Percentiles rank a stretch among this genome's conserved stretches.
Conservation (phyloP, 305 asterid species). For the Ilex paraguariensis region DNA sequence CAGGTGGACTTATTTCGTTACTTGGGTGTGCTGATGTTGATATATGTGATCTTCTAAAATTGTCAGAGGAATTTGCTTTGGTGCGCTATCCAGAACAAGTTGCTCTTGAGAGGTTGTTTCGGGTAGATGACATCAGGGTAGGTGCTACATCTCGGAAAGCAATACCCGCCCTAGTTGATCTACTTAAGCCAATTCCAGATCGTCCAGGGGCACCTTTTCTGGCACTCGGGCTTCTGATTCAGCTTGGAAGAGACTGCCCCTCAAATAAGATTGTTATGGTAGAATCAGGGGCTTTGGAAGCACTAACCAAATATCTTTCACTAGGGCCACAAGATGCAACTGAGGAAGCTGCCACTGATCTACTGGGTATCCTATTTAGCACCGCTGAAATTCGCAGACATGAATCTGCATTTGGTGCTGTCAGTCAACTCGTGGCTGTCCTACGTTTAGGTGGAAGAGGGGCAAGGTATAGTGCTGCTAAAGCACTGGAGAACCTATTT, state of each 20-base stretch:
- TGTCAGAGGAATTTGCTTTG: constrained; percentile 80
- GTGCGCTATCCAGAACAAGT: constrained; percentile 92
- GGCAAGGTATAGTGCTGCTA: constrained; percentile 97
- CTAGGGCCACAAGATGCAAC: constrained; percentile 95
- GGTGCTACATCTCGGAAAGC: constrained; percentile 99
- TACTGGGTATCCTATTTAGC: constrained; percentile 87
- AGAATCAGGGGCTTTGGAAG: constrained; percentile 97
- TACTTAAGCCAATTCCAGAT: constrained; percentile 97
- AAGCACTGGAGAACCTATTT: constrained; percentile 92
- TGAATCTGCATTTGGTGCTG: constrained; percentile 97
- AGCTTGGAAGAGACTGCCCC: constrained; percentile 83
- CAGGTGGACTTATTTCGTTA: constrained; percentile 84
- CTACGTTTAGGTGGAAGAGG: constrained; percentile 98
- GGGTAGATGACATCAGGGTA: constrained; percentile 94
- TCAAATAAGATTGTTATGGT: constrained; percentile 92
- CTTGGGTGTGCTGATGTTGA: constrained; percentile 95
- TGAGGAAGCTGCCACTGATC: constrained; percentile 99
- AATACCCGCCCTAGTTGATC: constrained; percentile 96
- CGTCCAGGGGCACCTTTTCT: constrained; percentile 99
- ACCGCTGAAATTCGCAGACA: constrained; percentile 96
- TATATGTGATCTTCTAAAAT: constrained; percentile 73
- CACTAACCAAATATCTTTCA: constrained; percentile 91
- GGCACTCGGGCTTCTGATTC: constrained; percentile 86
- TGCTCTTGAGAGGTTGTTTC: constrained; percentile 89
- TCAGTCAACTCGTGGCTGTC: constrained; percentile 93